Base-by-base conservation (phyloP, 768 basidiomycete species). In the Tylopilus rubrobrunneus region DNA sequence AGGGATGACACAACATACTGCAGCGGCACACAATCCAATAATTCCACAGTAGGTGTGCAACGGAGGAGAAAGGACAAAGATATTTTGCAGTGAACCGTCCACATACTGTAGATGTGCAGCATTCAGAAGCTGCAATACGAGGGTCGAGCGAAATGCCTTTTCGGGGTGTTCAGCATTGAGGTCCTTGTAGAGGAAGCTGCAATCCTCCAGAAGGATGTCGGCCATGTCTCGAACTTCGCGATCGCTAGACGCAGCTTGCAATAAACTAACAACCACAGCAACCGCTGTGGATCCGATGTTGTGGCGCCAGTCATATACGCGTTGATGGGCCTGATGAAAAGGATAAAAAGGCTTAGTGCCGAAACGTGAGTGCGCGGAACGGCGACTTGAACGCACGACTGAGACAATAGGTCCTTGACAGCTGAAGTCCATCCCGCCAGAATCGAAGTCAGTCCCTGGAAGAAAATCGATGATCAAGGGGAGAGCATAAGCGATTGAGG, bases 221-320 rank as follows among this genome's bases (percentile, higher is more conserved):
- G 53, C 45, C 45, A 51, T 55, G 25, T 55, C 45, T 7, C 5
- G 42, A 6, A 34, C 36, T 17, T 55, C 19, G 19, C 19, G 19
- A 8, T 51, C 25, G 9, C 10, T 27, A 3, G 19, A 15, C 0
- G 40, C 25, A 12, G 21, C 43, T n/a, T 52, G 27, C 28, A 52
- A 21, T 23, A 55, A 45, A 4, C 10, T 44, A 28, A 58, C 45
- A 10, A 57, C 34, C 9, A 57, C 34, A 1, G 36, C 29, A 6
- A 55, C 37, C 10, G 56, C 41, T 0, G 49, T 50, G 11, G 52
- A 15, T 6, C 31, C 31, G 9, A 33, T 33, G 31, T 33, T 33
- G 9, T 33, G 31, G 6, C 31, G 2, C 9, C 58, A 59, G 10
- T 59, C 33, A 3, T 49, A 57, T 7, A 59, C 3, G 10, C 14